These are phyloP conservation scores for Myxozyma nipponensis DNA, from an alignment of 805 yeast genomes.

Conservation along the genomic window DNA sequence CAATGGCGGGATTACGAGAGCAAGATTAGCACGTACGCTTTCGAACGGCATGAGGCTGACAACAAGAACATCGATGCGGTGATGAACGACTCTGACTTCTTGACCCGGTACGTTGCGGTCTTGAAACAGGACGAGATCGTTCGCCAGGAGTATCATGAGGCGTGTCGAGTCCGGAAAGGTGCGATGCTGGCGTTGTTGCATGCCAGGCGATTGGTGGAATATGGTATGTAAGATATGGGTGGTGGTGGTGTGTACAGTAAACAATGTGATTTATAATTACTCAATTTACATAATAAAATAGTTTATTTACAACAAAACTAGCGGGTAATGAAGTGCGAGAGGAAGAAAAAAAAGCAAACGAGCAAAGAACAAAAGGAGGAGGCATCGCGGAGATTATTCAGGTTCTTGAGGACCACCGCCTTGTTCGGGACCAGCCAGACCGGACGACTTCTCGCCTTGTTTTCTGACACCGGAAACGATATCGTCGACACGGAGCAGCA, in stretches of 20 bases:
- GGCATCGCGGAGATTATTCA: neutral
- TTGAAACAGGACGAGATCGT: constrained; percentile 31
- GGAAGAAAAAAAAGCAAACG: neutral
- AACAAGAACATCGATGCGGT: constrained; percentile 10
- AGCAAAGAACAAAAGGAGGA: neutral
- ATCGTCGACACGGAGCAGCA: constrained; percentile 93
- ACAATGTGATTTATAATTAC: no score
- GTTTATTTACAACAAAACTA: neutral
- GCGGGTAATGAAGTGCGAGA: neutral
- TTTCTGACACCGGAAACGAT: constrained; percentile 92
- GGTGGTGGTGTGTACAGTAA: no score
- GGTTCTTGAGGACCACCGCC: neutral
- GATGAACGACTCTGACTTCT: constrained; percentile 12
- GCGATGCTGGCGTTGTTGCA: constrained; percentile 22
- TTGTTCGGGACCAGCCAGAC: constrained; percentile 11
- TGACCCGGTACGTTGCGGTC: constrained; percentile 28
- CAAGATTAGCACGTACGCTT: constrained; percentile 28
- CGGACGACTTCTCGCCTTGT: constrained; percentile 23
- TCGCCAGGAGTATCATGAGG: constrained; percentile 25
- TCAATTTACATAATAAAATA: neutral
- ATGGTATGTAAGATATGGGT: neutral
- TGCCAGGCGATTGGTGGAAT: constrained; percentile 17
- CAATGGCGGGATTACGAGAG: constrained; percentile 30
- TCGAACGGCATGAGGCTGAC: constrained; percentile 32
- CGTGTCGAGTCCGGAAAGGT: constrained; percentile 23